phyloP scores from a whole-genome alignment of 2,329 filamentous ascomycete species.

The Penicillium occitanis region DNA sequence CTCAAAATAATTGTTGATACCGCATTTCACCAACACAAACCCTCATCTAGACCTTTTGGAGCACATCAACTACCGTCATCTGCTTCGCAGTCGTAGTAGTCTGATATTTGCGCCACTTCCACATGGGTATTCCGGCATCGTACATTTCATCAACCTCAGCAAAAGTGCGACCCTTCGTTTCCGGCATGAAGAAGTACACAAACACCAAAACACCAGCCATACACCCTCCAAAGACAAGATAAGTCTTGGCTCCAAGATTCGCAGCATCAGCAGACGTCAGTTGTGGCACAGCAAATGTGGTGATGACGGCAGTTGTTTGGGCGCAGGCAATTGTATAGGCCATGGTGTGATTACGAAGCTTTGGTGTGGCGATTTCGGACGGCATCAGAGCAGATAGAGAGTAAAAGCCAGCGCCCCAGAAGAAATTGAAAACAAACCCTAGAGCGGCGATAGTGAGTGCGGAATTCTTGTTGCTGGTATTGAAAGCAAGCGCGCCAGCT shows the following conservation, averaged over 20 bases:
- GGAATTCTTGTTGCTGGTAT: constrained; percentile 26
- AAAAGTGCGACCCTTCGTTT: constrained; percentile 34
- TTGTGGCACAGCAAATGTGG: constrained; percentile 41
- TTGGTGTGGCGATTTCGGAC: constrained; percentile 39
- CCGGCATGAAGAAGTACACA: constrained; percentile 33
- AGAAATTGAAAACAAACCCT: constrained; percentile 41
- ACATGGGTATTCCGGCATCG: constrained; percentile 32
- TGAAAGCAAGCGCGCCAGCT: constrained; percentile 37
- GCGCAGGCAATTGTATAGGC: constrained; percentile 38
- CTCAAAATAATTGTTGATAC: background rate
- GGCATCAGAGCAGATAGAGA: constrained; percentile 37
- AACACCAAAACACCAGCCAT: constrained; percentile 34
- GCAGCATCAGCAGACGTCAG: constrained; percentile 36
- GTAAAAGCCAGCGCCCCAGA: constrained; percentile 40
- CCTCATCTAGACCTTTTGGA: background rate
- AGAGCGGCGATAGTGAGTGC: constrained; percentile 34
- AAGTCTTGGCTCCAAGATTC: constrained; percentile 35
- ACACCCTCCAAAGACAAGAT: constrained; percentile 36
- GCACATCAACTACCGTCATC: constrained; percentile 24
- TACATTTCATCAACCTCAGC: constrained; percentile 39
- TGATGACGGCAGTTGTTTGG: constrained; percentile 40
- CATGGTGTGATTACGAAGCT: constrained; percentile 41
- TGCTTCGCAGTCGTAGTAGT: constrained; percentile 26
- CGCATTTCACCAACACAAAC: background rate
- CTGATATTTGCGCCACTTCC: constrained; percentile 35